Conservation (phyloP, 441 rosid species). For the Eruca vesicaria region DNA sequence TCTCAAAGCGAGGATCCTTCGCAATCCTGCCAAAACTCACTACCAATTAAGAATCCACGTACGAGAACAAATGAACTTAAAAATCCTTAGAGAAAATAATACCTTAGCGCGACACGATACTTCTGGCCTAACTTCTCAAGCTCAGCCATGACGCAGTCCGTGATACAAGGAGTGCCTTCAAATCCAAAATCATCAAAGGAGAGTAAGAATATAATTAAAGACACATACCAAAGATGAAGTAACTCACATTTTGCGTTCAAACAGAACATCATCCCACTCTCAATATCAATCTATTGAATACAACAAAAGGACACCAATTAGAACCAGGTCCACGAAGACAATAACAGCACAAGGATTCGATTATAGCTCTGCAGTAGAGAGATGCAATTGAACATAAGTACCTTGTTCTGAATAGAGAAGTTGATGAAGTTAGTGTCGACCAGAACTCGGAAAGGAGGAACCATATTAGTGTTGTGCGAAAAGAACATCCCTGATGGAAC, state of each 20-base stretch:
- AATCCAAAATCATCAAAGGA: slow-evolving; percentile 15
- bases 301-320: not conserved
- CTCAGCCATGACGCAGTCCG: slow-evolving; percentile 99
- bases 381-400: slow-evolving; percentile 3
- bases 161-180: slow-evolving; percentile 91
- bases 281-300: slow-evolving; percentile 73
- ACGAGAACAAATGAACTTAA: not conserved
- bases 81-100: not conserved
- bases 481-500: slow-evolving; percentile 89
- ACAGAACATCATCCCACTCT: slow-evolving; percentile 95
- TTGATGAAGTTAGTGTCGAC: slow-evolving; percentile 96
- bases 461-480: slow-evolving; percentile 69
- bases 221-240: not conserved
- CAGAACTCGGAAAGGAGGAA: slow-evolving; percentile 90
- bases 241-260: slow-evolving; percentile 90
- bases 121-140: slow-evolving; percentile 94
- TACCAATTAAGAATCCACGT: not conserved
- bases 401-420: slow-evolving; percentile 97
- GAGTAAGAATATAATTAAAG: not conserved
- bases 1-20: slow-evolving; percentile 93
- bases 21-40: slow-evolving; percentile 63
- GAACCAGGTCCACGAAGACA: not conserved
- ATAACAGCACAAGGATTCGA: not conserved
- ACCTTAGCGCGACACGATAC: slow-evolving; percentile 78
- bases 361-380: not conserved